Conservation (phyloP, 202 grass and related monocot genomes). For the Setaria viridis region DNA sequence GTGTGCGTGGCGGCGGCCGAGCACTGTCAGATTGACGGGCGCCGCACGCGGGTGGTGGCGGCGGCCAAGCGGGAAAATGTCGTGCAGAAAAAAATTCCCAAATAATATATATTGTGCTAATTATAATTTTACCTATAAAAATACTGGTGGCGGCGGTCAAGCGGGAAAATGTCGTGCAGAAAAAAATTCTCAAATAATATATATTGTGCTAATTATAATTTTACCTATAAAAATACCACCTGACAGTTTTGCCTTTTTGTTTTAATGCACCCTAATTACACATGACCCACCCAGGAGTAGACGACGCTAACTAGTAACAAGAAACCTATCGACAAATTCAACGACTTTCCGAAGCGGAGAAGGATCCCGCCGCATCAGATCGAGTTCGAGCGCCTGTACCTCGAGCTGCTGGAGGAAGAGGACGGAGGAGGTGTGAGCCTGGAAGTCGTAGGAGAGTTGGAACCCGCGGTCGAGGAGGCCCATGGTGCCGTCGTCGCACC, state of each 20-base stretch:
- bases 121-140: no score
- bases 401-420: constrained; percentile 97
- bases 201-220: no score
- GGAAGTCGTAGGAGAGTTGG: constrained; percentile 84
- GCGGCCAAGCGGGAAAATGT: no score
- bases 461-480: constrained; percentile 85
- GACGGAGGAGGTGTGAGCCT: constrained; percentile 80
- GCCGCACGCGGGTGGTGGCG: no score
- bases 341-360: not conserved
- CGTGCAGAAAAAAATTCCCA: no score
- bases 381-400: constrained; percentile 35
- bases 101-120: no score
- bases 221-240: no score
- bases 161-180: no score
- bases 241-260: not conserved
- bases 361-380: not conserved
- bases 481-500: constrained; percentile 90
- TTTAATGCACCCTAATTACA: not conserved
- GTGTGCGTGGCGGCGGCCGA: no score
- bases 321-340: not conserved
- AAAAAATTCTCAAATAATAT: no score
- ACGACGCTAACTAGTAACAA: not conserved
- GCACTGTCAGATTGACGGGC: no score
- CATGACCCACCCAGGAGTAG: not conserved
- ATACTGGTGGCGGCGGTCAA: no score